These are phyloP conservation scores for Ogataea sp. DNA, from an alignment of 805 yeast species.

Conservation along the genomic window DNA sequence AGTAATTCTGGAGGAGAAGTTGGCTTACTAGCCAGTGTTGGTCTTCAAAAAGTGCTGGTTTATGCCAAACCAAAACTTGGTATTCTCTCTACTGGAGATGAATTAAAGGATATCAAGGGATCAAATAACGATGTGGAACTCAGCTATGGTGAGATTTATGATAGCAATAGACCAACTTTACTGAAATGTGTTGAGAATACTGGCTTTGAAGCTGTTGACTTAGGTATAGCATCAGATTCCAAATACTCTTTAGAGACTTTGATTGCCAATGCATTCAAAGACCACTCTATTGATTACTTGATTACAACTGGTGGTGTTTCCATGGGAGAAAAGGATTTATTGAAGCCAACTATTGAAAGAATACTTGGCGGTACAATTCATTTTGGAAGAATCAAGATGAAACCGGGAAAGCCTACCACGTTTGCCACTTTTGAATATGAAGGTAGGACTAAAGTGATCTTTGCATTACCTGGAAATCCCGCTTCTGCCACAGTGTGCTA, in stretches of 20 bases:
- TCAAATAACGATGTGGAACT: slow-evolving; percentile 8
- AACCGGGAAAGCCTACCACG: slow-evolving; percentile 53
- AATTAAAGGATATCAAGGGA: slow-evolving; percentile 30
- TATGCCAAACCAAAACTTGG: slow-evolving; percentile 36
- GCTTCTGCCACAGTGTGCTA: slow-evolving; percentile 44
- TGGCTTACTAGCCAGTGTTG: slow-evolving; percentile 41
- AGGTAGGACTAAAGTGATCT: slow-evolving; percentile 24
- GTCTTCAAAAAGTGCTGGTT: slow-evolving; percentile 29
- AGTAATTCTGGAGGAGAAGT: slow-evolving; percentile 40
- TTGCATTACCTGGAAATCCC: slow-evolving; percentile 52
- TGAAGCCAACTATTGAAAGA: slow-evolving; percentile 40
- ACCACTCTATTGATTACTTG: slow-evolving; percentile 29
- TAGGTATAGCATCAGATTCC: slow-evolving; percentile 43
- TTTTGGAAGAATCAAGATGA: slow-evolving; percentile 51
- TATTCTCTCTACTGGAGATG: slow-evolving; percentile 45
- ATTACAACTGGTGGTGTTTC: slow-evolving; percentile 53
- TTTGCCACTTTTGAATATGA: slow-evolving; percentile 36
- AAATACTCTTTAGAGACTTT: slow-evolving; percentile 17
- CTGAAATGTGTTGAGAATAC: slow-evolving; percentile 25
- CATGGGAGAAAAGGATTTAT: slow-evolving; percentile 47
- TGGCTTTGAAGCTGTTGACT: slow-evolving; percentile 33
- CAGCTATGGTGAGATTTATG: slow-evolving; percentile 38
- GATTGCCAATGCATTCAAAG: slow-evolving; percentile 19
- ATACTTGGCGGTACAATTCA: slow-evolving; percentile 34
- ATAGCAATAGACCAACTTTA: slow-evolving; percentile 41